Evolutionary conservation across 345 rosid species (phyloP).

Genomic region (Heritiera fomes): DNA sequence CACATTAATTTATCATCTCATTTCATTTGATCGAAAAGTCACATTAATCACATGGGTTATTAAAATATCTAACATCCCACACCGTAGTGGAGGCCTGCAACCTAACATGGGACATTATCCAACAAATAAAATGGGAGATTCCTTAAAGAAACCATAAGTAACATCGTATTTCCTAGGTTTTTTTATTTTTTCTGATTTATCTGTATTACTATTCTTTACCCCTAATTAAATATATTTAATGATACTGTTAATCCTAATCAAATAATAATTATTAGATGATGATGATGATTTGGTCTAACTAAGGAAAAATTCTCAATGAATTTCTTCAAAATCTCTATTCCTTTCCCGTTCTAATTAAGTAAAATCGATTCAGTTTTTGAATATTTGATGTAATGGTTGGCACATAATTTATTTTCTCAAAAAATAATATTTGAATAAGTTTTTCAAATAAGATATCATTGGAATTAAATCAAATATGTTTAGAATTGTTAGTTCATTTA

Average conservation of each 20-base stretch:
- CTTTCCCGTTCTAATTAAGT: no score
- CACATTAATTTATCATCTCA: no score
- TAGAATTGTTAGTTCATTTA: no score
- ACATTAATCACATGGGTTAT: no score
- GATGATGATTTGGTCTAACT: no score
- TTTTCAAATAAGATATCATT: no score
- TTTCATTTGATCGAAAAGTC: no score
- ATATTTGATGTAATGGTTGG: no score
- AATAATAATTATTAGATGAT: no score
- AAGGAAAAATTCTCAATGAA: neutral
- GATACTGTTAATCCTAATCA: neutral
- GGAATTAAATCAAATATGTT: no score
- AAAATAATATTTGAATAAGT: neutral
- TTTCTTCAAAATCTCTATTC: neutral
- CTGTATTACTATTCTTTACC: neutral
- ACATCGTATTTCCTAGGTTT: neutral
- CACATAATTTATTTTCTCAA: no score
- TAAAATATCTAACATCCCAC: neutral
- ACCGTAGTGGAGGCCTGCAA: neutral
- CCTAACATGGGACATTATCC: constrained; percentile 23
- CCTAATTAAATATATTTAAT: neutral
- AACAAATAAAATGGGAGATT: constrained; percentile 16
- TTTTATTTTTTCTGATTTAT: neutral
- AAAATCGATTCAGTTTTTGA: no score
- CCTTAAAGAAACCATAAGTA: constrained; percentile 18